Evolutionary conservation across 805 yeast species (phyloP).

Genomic region (Wickerhamomyces canadensis): DNA sequence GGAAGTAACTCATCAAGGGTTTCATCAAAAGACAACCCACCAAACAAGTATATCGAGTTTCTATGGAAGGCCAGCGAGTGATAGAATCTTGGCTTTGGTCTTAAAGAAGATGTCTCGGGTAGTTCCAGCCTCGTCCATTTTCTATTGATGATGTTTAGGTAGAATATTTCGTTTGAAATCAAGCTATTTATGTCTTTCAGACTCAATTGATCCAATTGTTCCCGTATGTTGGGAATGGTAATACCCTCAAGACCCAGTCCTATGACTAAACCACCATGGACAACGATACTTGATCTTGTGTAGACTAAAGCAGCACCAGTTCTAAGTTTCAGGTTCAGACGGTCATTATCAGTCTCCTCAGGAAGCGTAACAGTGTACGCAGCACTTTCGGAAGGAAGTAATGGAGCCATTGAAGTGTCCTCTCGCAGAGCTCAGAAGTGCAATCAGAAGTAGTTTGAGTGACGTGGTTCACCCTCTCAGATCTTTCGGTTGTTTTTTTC

Average conservation of each 20-base stretch:
- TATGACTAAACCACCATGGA: conserved; percentile 63
- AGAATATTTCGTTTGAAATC: conserved; percentile 60
- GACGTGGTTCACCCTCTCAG: no score
- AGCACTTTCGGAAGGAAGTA: conserved; percentile 58
- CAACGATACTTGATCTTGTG: conserved; percentile 54
- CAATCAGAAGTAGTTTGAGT: no score
- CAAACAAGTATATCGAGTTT: conserved; percentile 51
- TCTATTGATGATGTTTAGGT: conserved; percentile 52
- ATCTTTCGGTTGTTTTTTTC: no score
- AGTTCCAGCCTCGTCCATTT: conserved; percentile 44
- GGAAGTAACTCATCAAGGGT: conserved; percentile 36
- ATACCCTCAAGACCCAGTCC: conserved; percentile 32
- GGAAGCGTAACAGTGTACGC: conserved; percentile 58
- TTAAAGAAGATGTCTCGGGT: conserved; percentile 14
- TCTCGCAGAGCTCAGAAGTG: no score
- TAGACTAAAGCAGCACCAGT: conserved; percentile 63
- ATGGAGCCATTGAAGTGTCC: conserved; percentile 45
- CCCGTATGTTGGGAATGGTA: conserved; percentile 12
- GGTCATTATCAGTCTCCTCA: conserved; percentile 41
- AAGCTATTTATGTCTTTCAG: conserved; percentile 5
- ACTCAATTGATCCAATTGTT: conserved; percentile 5
- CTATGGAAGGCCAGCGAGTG: conserved; percentile 52
- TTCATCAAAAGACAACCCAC: conserved; percentile 50
- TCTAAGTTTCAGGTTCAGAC: conserved; percentile 51
- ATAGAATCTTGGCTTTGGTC: conserved; percentile 38